Conservation (phyloP, 495 filamentous ascomycete species). For the Aspergillus indologenus region DNA sequence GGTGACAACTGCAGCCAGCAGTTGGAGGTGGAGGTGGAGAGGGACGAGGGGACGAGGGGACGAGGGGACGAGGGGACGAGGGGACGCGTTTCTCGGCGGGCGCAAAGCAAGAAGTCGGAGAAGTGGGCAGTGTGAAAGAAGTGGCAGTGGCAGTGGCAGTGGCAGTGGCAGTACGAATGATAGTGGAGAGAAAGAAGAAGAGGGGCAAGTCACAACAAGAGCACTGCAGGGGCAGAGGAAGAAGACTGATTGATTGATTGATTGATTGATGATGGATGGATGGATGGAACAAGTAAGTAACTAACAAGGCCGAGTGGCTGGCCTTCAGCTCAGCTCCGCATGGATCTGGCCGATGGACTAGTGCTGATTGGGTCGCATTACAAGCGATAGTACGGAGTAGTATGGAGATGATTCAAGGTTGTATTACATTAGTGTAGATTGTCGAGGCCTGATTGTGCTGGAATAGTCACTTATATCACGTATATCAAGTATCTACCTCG, state of each 20-base stretch:
- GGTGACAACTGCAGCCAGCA: not conserved
- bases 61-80: no score
- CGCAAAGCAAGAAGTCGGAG: constrained; percentile 11
- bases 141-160: not conserved
- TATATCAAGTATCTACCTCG: no score
- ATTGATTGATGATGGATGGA: no score
- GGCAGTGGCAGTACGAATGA: not conserved
- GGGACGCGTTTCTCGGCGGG: not conserved
- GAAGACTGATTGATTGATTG: not conserved
- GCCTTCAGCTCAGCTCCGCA: not conserved
- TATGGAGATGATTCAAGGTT: no score
- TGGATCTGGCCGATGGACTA: not conserved
- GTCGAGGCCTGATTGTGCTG: no score
- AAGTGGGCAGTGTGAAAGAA: constrained; percentile 1
- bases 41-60: no score
- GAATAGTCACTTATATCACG: no score
- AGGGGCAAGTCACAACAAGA: not conserved
- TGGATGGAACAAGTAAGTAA: not conserved
- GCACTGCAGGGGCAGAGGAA: not conserved
- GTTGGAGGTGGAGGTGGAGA: not conserved
- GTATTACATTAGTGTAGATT: no score
- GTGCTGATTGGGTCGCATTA: not conserved
- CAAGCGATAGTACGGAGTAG: no score
- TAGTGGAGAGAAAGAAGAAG: not conserved
- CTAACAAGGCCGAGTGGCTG: not conserved